phyloP scores from a whole-genome alignment of 768 basidiomycete species.

The Amanita phalloides region DNA sequence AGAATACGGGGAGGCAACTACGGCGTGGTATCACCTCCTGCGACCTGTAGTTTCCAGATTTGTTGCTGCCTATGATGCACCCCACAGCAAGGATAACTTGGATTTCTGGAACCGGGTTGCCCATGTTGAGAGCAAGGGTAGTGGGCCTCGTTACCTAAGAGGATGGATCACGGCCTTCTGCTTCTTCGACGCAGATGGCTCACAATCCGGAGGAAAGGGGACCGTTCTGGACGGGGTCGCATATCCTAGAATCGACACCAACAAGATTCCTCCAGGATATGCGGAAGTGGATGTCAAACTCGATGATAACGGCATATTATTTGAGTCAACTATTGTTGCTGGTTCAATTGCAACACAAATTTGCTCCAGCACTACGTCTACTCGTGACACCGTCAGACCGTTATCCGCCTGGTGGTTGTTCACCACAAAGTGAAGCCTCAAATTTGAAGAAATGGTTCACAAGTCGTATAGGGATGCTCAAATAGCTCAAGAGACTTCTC shows the following conservation, averaged over 20 bases:
- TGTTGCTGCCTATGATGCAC: constrained; percentile 17
- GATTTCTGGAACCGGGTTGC: constrained; percentile 22
- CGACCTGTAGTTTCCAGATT: constrained; percentile 21
- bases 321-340: background rate
- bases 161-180: constrained; percentile 31
- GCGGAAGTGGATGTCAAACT: background rate
- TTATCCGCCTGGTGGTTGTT: background rate
- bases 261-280: background rate
- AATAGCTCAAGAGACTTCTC: too few species aligned
- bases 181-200: constrained; percentile 19
- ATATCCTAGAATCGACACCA: background rate
- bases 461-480: too few species aligned
- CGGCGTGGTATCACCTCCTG: constrained; percentile 23
- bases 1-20: constrained; percentile 18
- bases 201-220: constrained; percentile 8
- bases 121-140: constrained; percentile 12
- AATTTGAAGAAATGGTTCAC: too few species aligned
- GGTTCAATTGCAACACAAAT: background rate
- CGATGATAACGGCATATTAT: background rate
- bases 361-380: background rate
- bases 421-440: too few species aligned
- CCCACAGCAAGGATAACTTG: constrained; percentile 16
- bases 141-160: constrained; percentile 17
- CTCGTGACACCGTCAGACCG: background rate
- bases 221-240: background rate